phyloP scores from a whole-genome alignment of 345 rosid genomes.

The Passiflora organensis region DNA sequence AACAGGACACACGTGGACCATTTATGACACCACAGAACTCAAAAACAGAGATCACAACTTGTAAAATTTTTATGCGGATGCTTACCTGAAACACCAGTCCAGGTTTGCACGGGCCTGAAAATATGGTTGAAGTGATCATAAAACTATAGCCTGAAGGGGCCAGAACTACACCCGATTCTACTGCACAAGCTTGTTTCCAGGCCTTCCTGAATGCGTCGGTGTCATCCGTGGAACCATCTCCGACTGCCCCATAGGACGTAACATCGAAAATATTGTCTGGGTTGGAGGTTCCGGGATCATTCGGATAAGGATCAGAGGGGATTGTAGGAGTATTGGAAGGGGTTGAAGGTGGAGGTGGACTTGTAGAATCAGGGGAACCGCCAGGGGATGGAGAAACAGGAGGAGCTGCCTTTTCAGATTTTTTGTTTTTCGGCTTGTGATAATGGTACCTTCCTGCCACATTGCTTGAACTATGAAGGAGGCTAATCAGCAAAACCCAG shows the following conservation, averaged over 20 bases:
- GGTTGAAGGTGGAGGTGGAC: slow-evolving; percentile 22
- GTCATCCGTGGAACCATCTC: slow-evolving; percentile 79
- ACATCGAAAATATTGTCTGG: slow-evolving; percentile 54
- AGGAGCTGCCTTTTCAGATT: slow-evolving; percentile 19
- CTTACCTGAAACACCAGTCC: slow-evolving; percentile 78
- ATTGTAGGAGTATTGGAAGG: slow-evolving; percentile 25
- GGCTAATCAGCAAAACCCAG: slow-evolving; percentile 10
- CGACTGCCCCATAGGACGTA: slow-evolving; percentile 67
- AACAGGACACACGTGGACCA: too few species aligned
- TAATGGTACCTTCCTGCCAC: slow-evolving; percentile 56
- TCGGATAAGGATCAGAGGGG: slow-evolving; percentile 67
- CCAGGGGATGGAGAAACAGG: slow-evolving; percentile 27
- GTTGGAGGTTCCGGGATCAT: slow-evolving; percentile 30
- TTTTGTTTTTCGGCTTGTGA: slow-evolving; percentile 44
- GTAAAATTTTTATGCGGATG: not conserved
- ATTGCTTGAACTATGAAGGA: slow-evolving; percentile 33
- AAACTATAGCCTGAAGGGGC: slow-evolving; percentile 64
- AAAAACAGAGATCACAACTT: too few species aligned
- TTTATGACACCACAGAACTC: too few species aligned
- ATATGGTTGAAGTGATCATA: slow-evolving; percentile 78
- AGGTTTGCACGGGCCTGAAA: slow-evolving; percentile 84
- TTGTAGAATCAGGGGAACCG: slow-evolving; percentile 17
- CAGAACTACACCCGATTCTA: slow-evolving; percentile 52
- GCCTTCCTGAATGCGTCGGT: slow-evolving; percentile 68
- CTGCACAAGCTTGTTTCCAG: slow-evolving; percentile 90